A percentile compares a stretch with the other conserved stretches of the same genome.
These are phyloP conservation scores for Tolypocladium album DNA, from an alignment of 2,329 filamentous ascomycete species.

Conservation along the genomic window DNA sequence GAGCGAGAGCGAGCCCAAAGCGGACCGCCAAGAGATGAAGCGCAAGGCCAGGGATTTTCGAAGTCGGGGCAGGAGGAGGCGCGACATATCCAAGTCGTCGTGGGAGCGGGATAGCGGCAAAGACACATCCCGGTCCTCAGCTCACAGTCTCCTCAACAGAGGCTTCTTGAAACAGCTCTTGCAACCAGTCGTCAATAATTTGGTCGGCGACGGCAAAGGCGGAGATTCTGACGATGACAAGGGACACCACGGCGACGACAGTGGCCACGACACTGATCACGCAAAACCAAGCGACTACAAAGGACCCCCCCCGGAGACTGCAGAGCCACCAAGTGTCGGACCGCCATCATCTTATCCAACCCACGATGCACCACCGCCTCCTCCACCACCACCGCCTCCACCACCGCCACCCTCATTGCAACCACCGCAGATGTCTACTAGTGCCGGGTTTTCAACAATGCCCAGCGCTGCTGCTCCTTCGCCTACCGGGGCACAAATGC, in stretches of 20 bases:
- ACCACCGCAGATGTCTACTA: background rate
- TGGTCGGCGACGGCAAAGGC: background rate
- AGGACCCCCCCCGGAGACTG: background rate
- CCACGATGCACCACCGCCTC: background rate
- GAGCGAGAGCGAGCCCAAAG: conserved; percentile 3
- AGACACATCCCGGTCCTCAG: background rate
- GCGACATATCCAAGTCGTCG: background rate
- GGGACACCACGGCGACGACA: background rate
- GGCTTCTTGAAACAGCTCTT: background rate
- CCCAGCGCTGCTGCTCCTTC: background rate
- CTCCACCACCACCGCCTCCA: background rate
- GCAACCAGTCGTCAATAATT: background rate
- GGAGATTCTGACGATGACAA: background rate
- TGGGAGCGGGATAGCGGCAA: background rate
- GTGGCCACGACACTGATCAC: background rate
- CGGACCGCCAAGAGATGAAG: background rate
- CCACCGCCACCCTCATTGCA: background rate
- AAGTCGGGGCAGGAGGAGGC: background rate
- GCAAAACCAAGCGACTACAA: background rate
- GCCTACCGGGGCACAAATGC: background rate
- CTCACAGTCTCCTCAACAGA: background rate
- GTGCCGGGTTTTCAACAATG: background rate
- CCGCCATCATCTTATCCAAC: background rate
- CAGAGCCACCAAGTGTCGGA: background rate
- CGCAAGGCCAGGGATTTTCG: background rate